Percentiles rank a stretch among this genome's conserved stretches.
Conservation (phyloP, 352 stramenopile species). For the Pythium oligandrum region DNA sequence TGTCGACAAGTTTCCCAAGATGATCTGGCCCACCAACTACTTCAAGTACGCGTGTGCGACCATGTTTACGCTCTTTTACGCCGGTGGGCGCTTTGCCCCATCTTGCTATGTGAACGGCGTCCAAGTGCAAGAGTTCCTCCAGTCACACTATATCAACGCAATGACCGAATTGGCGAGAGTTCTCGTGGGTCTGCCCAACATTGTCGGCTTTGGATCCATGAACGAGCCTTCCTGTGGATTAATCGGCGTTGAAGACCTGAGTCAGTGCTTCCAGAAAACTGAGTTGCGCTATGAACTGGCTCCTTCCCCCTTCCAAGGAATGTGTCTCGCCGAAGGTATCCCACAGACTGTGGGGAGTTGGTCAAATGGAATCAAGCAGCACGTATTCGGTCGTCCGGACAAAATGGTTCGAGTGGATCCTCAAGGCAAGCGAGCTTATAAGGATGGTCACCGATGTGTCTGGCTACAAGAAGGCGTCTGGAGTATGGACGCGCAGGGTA, state of each 20-base stretch:
- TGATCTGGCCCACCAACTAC: constrained; percentile 92
- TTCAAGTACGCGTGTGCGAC: constrained; percentile 87
- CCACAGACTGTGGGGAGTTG: constrained; percentile 58
- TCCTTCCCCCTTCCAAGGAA: constrained; percentile 79
- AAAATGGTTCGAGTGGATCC: constrained; percentile 44
- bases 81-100: constrained; percentile 66
- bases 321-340: constrained; percentile 68
- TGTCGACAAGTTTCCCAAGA: constrained; percentile 68
- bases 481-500: constrained; percentile 34
- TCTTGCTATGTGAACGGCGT: constrained; percentile 62
- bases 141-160: constrained; percentile 82
- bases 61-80: constrained; percentile 92
- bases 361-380: constrained; percentile 71
- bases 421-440: constrained; percentile 57
- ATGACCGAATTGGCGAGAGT: constrained; percentile 59
- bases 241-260: constrained; percentile 59
- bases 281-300: constrained; percentile 72
- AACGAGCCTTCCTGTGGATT: constrained; percentile 86
- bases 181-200: constrained; percentile 67
- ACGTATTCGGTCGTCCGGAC: constrained; percentile 55
- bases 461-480: constrained; percentile 85
- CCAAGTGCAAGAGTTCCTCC: constrained; percentile 83
- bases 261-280: constrained; percentile 39
- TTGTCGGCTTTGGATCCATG: constrained; percentile 90
- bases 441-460: constrained; percentile 57